Percentiles rank a stretch among this genome's conserved stretches.
These are phyloP conservation scores for Ambrosiella xylebori DNA, from an alignment of 2,329 filamentous ascomycete genomes.

Conservation along the genomic window DNA sequence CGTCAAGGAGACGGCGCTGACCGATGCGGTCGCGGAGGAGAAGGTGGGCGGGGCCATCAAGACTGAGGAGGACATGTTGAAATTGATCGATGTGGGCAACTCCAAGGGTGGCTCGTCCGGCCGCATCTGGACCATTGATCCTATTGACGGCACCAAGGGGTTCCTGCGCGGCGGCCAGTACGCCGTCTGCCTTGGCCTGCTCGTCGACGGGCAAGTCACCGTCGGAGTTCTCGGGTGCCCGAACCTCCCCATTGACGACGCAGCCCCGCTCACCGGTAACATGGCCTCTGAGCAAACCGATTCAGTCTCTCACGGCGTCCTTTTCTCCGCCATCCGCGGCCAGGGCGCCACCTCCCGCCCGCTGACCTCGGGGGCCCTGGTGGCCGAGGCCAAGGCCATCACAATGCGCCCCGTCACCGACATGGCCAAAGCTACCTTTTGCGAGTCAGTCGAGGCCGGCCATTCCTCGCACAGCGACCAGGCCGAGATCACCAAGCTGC, in stretches of 20 bases:
- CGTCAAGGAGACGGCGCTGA: conserved; percentile 48
- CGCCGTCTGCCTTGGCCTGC: conserved; percentile 78
- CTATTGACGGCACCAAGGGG: conserved; percentile 94
- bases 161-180: conserved; percentile 95
- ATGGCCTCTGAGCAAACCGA: conserved; percentile 50
- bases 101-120: conserved; percentile 56
- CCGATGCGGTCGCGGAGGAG: conserved; percentile 39
- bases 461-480: conserved; percentile 86
- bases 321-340: conserved; percentile 71
- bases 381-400: conserved; percentile 42
- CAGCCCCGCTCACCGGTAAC: conserved; percentile 42
- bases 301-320: conserved; percentile 56
- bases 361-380: conserved; percentile 39
- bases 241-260: conserved; percentile 78
- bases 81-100: conserved; percentile 49
- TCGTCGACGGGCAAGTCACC: conserved; percentile 85
- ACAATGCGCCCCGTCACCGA: conserved; percentile 46
- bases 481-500: conserved; percentile 49
- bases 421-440: conserved; percentile 73
- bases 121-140: conserved; percentile 90
- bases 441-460: conserved; percentile 85
- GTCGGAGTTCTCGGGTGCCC: conserved; percentile 91
- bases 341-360: conserved; percentile 68
- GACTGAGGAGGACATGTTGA: conserved; percentile 48
- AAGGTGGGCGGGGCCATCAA: conserved; percentile 52